Evolutionary conservation across 192 early-diverging fungal genomes (phyloP).

Genomic region (Pecoramyces ruminantium): DNA sequence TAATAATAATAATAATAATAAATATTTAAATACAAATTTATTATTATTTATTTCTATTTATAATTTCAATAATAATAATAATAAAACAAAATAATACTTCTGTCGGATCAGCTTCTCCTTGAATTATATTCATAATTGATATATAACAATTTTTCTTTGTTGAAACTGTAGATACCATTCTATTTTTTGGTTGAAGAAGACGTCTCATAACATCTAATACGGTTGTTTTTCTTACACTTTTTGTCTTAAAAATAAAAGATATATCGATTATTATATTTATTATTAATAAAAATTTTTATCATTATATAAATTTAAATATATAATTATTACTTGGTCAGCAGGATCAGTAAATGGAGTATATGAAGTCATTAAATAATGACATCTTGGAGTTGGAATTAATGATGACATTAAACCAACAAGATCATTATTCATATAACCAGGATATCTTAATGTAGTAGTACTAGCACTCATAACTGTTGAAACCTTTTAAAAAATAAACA

Average conservation of each 20-base stretch:
- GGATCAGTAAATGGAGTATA: slow-evolving; percentile 95
- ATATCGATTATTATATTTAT: too few species aligned
- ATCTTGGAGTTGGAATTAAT: slow-evolving; percentile 93
- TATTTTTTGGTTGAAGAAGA: slow-evolving; percentile 89
- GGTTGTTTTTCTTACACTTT: slow-evolving; percentile 87
- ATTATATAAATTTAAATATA: too few species aligned
- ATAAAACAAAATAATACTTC: slow-evolving; percentile 35
- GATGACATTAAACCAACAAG: slow-evolving; percentile 87
- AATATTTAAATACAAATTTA: slow-evolving; percentile 6
- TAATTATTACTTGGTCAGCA: slow-evolving; percentile 45
- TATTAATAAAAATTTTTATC: too few species aligned
- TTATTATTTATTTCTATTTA: too few species aligned
- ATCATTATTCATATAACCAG: slow-evolving; percentile 99
- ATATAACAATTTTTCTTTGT: slow-evolving; percentile 92
- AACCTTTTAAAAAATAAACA: slow-evolving; percentile 23
- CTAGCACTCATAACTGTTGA: slow-evolving; percentile 95
- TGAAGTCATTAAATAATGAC: slow-evolving; percentile 84
- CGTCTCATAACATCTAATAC: slow-evolving; percentile 96
- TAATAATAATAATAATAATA: too few species aligned
- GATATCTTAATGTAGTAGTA: slow-evolving; percentile 92
- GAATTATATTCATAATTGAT: slow-evolving; percentile 96
- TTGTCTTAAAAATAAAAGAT: too few species aligned
- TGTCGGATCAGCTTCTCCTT: slow-evolving; percentile 94
- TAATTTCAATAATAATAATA: neutral
- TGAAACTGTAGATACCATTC: slow-evolving; percentile 85